Evolutionary conservation across 768 basidiomycete genomes (phyloP).

Genomic region (Chalciporus pseudorubinellus): DNA sequence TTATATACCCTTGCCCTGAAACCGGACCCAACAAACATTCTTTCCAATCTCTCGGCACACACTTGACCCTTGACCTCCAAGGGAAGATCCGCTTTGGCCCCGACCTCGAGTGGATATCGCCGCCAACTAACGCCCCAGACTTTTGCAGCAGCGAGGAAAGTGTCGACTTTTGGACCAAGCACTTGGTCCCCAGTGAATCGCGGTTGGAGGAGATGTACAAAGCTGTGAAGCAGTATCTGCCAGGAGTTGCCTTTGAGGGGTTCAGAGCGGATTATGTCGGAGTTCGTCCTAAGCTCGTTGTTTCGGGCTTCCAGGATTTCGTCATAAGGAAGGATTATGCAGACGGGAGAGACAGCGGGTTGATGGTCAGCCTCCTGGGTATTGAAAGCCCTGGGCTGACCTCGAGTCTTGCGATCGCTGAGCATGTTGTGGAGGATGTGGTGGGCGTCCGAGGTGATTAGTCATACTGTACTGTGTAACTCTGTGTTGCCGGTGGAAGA

Average conservation of each 20-base stretch:
- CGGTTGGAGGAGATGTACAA: slow-evolving; percentile 61
- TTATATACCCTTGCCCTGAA: slow-evolving; percentile 91
- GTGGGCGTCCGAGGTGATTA: background rate
- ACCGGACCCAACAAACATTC: slow-evolving; percentile 54
- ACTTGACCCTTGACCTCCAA: slow-evolving; percentile 83
- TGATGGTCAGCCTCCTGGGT: slow-evolving; percentile 81
- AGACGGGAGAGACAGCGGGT: slow-evolving; percentile 28
- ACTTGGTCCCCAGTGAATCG: slow-evolving; percentile 63
- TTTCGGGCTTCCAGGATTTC: slow-evolving; percentile 87
- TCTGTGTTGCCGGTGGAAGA: too few relatives aligned
- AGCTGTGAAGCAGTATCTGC: slow-evolving; percentile 74
- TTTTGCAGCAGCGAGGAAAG: slow-evolving; percentile 40
- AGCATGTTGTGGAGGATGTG: slow-evolving; percentile 69
- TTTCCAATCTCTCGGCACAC: slow-evolving; percentile 88
- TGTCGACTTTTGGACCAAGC: slow-evolving; percentile 72
- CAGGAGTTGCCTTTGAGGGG: slow-evolving; percentile 54
- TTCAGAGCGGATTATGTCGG: slow-evolving; percentile 83
- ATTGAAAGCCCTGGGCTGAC: slow-evolving; percentile 95
- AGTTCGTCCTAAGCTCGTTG: slow-evolving; percentile 82
- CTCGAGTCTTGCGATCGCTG: slow-evolving; percentile 81
- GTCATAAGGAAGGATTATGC: slow-evolving; percentile 65
- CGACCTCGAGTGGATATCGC: slow-evolving; percentile 83
- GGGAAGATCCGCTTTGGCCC: slow-evolving; percentile 90
- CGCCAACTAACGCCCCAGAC: slow-evolving; percentile 35
- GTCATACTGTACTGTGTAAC: background rate